Evolutionary conservation across 352 stramenopile species (phyloP).

Genomic region (Thraustochytrium sp.): DNA sequence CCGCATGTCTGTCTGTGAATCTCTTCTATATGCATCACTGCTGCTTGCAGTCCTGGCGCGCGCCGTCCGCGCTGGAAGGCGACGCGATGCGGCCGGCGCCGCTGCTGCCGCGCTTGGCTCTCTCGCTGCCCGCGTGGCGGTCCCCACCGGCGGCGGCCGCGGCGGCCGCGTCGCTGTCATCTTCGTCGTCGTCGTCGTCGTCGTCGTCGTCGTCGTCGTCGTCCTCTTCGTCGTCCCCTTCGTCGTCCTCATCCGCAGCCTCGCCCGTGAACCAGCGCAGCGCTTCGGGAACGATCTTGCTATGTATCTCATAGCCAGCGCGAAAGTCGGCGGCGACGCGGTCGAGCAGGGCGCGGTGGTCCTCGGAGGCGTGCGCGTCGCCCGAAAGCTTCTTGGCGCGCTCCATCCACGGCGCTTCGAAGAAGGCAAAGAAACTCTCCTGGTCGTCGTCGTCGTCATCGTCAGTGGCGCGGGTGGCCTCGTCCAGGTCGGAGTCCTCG

Average conservation of each 20-base stretch:
- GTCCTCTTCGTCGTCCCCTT: background rate
- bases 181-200: background rate
- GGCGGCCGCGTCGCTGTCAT: no score
- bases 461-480: no score
- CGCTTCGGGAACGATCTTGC: slow-evolving; percentile 24
- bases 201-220: background rate
- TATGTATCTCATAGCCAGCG: background rate
- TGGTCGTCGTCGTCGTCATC: background rate
- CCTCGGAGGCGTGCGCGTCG: background rate
- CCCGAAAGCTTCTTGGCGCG: background rate
- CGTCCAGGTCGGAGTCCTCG: no score
- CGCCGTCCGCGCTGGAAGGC: no score
- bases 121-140: no score
- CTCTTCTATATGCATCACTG: no score
- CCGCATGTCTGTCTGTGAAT: no score
- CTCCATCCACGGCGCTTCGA: slow-evolving; percentile 10
- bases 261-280: slow-evolving; percentile 23
- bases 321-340: background rate
- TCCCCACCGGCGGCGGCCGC: no score
- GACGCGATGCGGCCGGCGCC: no score
- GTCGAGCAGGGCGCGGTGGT: background rate
- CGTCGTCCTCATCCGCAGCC: background rate
- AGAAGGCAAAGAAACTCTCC: slow-evolving; percentile 2
- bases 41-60: no score
- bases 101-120: no score